Conservation (phyloP, 2,329 filamentous ascomycete species). For the Knoxdaviesia capensis region DNA sequence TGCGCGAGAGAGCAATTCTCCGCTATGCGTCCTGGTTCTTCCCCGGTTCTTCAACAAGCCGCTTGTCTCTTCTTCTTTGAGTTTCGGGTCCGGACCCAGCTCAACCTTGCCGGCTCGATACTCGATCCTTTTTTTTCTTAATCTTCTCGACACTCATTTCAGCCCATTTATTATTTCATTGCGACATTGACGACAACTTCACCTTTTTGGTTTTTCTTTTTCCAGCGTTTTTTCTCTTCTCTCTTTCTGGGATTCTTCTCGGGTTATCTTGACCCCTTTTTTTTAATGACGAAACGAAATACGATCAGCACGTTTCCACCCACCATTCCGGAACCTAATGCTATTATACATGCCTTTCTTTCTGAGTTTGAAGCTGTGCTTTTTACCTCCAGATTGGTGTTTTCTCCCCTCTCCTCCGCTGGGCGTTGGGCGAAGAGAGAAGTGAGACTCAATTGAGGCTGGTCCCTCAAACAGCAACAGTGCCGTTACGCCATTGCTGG, state of each 20-base stretch:
- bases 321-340: slow-evolving; percentile 4
- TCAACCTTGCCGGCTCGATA: not conserved
- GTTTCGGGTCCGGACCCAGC: not conserved
- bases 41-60: slow-evolving; percentile 3
- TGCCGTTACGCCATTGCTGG: slow-evolving; percentile 25
- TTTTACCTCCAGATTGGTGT: not conserved
- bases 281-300: not conserved
- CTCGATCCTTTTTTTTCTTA: slow-evolving; percentile 1
- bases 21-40: not conserved
- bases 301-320: not conserved
- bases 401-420: too few species aligned
- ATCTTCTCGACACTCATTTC: not conserved
- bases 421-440: not conserved
- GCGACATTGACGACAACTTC: too few species aligned
- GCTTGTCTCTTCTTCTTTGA: slow-evolving; percentile 3
- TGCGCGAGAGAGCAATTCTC: too few species aligned
- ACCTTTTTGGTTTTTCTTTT: too few species aligned
- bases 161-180: too few species aligned
- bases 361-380: slow-evolving; percentile 1
- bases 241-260: too few species aligned
- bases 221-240: too few species aligned
- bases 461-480: slow-evolving; percentile 19
- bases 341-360: not conserved
- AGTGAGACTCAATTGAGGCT: not conserved
- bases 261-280: too few species aligned